These are phyloP conservation scores for Dendrobium nobile DNA, from an alignment of 106 monocot species.

Conservation along the genomic window DNA sequence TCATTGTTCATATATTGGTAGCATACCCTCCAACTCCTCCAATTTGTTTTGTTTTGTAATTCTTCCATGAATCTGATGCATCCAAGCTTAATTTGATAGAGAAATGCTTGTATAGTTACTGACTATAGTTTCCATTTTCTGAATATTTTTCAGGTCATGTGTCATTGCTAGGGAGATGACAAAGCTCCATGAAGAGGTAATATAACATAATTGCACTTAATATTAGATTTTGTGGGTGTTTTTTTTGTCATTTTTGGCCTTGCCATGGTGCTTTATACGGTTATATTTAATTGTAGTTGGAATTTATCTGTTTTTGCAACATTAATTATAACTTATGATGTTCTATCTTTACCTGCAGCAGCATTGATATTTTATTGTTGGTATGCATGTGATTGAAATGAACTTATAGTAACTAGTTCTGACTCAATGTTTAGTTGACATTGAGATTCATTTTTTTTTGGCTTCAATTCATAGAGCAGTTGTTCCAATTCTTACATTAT, in stretches of 20 bases:
- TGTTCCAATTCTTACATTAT: neutral
- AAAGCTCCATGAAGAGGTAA: conserved; percentile 95
- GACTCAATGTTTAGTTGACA: neutral
- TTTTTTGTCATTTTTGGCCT: neutral
- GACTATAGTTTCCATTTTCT: neutral
- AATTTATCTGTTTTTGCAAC: neutral
- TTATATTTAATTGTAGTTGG: neutral
- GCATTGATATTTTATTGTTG: neutral
- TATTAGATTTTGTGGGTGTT: neutral
- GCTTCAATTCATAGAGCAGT: neutral
- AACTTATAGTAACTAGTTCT: neutral
- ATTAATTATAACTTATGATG: neutral
- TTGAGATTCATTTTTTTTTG: neutral
- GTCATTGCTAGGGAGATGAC: conserved; percentile 93
- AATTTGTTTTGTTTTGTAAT: neutral
- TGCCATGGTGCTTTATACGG: neutral
- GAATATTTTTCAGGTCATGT: conserved; percentile 49
- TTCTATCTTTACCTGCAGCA: neutral
- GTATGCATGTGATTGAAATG: neutral
- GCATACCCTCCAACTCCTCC: no score
- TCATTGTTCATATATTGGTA: no score
- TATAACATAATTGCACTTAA: neutral
- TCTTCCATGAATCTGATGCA: neutral
- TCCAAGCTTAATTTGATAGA: neutral
- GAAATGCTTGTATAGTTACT: neutral